phyloP scores from a whole-genome alignment of 495 filamentous ascomycete genomes.

The Trichoderma reesei region DNA sequence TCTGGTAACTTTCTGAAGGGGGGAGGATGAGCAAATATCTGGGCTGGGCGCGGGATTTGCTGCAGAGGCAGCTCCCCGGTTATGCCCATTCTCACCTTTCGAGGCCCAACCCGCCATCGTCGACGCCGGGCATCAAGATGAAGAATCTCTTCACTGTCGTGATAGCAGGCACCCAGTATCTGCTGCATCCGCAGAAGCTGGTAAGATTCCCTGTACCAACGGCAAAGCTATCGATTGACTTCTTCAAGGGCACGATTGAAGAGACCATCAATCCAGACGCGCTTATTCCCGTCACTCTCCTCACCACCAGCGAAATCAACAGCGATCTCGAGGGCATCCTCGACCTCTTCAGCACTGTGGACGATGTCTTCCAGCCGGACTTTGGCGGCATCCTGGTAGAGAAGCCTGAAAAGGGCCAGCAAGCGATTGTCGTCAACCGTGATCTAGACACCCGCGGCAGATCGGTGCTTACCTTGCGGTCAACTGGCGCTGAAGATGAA shows the following conservation, averaged over 20 bases:
- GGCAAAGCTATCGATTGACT: neutral
- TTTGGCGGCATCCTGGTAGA: constrained; percentile 36
- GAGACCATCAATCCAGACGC: constrained; percentile 12
- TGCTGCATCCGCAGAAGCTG: constrained; percentile 11
- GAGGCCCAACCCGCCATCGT: neutral
- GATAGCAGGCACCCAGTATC: constrained; percentile 9
- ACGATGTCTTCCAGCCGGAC: constrained; percentile 8
- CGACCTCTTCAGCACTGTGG: neutral
- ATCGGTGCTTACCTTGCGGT: neutral
- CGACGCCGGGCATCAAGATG: neutral
- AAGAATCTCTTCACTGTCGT: constrained; percentile 7
- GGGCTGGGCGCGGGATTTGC: neutral
- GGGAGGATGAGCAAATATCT: neutral
- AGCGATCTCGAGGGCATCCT: neutral
- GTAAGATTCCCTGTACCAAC: neutral
- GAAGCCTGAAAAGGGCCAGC: constrained; percentile 5
- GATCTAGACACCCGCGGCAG: neutral
- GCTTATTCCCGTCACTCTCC: constrained; percentile 31
- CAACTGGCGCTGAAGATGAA: neutral
- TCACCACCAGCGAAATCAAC: constrained; percentile 8
- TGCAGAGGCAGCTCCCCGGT: neutral
- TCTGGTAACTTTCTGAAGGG: neutral
- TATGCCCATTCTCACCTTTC: neutral
- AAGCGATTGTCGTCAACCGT: neutral
- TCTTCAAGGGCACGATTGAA: constrained; percentile 11